Evolutionary conservation across 352 stramenopile genomes (phyloP).

Genomic region (Pythium folliculosum): DNA sequence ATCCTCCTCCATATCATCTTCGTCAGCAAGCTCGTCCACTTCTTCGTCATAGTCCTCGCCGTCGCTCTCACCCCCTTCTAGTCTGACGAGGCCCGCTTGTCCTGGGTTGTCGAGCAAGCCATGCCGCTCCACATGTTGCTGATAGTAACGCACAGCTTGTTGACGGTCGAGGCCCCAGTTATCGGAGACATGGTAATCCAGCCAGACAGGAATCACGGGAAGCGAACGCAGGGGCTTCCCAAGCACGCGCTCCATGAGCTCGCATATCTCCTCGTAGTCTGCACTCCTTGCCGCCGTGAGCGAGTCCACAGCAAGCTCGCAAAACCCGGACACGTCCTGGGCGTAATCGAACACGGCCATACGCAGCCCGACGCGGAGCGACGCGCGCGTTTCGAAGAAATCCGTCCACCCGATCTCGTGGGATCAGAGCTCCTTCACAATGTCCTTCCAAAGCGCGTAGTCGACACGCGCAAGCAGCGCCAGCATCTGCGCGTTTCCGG

Average conservation of each 20-base stretch:
- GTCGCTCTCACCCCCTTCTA: too few relatives aligned
- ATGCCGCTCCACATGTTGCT: too few relatives aligned
- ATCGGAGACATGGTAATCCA: too few relatives aligned
- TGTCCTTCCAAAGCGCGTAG: background rate
- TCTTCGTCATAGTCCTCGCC: too few relatives aligned
- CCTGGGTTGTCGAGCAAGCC: too few relatives aligned
- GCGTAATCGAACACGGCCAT: background rate
- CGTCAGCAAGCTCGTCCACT: too few relatives aligned
- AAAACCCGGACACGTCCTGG: background rate
- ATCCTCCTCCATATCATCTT: too few relatives aligned
- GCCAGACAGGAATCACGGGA: background rate
- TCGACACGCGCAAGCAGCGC: background rate
- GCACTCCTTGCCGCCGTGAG: background rate
- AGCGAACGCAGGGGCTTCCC: background rate
- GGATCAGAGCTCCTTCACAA: background rate
- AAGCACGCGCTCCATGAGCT: background rate
- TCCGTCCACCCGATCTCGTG: background rate
- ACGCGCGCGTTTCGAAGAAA: background rate
- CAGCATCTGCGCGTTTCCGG: background rate
- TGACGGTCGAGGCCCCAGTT: too few relatives aligned
- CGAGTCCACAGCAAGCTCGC: background rate
- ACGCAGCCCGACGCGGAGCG: background rate
- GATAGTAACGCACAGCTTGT: too few relatives aligned
- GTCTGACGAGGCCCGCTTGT: too few relatives aligned
- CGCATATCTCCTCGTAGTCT: background rate